Conservation (phyloP, 805 yeast genomes). For the Blastobotrys chiropterorum region DNA sequence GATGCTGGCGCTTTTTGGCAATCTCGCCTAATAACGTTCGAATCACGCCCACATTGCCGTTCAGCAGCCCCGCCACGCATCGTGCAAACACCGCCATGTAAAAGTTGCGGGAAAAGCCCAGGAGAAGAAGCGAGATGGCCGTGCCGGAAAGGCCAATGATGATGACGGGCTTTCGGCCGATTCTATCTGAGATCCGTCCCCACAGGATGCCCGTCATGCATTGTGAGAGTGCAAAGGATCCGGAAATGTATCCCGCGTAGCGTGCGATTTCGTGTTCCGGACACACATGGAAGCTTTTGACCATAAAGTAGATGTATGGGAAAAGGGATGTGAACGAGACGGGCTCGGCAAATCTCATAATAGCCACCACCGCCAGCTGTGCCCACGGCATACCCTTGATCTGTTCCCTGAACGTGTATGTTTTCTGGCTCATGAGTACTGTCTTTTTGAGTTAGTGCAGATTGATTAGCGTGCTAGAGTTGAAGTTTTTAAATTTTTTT, state of each 20-base stretch:
- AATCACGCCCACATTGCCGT: conserved; percentile 61
- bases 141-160: conserved; percentile 50
- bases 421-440: background rate
- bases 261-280: conserved; percentile 43
- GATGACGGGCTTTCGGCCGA: conserved; percentile 53
- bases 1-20: conserved; percentile 50
- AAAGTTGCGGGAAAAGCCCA: conserved; percentile 51
- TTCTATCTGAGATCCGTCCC: conserved; percentile 49
- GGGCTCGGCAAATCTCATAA: conserved; percentile 55
- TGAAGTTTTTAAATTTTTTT: no score
- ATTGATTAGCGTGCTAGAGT: no score
- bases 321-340: conserved; percentile 57
- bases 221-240: conserved; percentile 58
- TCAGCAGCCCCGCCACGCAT: conserved; percentile 48
- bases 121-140: conserved; percentile 38
- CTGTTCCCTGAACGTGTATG: conserved; percentile 36
- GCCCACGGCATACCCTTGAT: conserved; percentile 51
- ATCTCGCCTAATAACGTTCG: conserved; percentile 58
- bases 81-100: conserved; percentile 50
- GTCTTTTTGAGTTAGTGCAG: no score
- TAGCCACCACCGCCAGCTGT: conserved; percentile 38
- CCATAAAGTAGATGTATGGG: conserved; percentile 61
- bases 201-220: conserved; percentile 52
- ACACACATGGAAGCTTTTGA: conserved; percentile 49
- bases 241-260: conserved; percentile 56